These are phyloP conservation scores for Arthroderma sp. DNA, from an alignment of 2,329 filamentous ascomycete genomes.

Conservation along the genomic window DNA sequence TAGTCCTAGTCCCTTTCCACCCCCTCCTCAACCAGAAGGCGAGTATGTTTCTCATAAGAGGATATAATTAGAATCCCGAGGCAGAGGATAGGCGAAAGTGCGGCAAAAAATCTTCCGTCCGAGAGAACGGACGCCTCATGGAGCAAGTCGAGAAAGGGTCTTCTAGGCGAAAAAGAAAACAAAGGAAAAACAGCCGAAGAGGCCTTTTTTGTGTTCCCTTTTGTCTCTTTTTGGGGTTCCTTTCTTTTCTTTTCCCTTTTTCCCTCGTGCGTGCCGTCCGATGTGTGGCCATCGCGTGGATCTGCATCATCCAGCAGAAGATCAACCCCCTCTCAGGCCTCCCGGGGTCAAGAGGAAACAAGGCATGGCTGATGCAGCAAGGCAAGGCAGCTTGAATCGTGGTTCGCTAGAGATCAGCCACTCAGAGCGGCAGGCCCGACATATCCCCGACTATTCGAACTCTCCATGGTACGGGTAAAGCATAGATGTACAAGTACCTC, in stretches of 20 bases:
- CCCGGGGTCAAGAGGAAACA: background rate
- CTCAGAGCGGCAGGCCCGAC: background rate
- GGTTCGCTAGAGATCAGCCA: background rate
- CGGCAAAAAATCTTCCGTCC: slow-evolving; percentile 3
- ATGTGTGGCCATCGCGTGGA: slow-evolving; percentile 4
- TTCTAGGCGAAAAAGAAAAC: background rate
- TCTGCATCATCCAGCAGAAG: background rate
- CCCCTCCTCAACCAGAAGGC: background rate
- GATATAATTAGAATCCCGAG: slow-evolving; percentile 2
- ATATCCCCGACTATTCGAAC: background rate
- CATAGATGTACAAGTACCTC: background rate
- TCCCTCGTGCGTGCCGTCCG: background rate
- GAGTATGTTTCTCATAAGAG: background rate
- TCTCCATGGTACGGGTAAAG: background rate
- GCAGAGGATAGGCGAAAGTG: background rate
- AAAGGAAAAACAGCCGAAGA: background rate
- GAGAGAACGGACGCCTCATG: slow-evolving; percentile 5
- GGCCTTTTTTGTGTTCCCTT: background rate
- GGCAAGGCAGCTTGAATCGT: background rate
- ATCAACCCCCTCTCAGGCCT: background rate
- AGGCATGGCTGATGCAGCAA: background rate
- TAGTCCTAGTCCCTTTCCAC: background rate
- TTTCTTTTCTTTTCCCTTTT: background rate
- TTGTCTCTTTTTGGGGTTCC: background rate
- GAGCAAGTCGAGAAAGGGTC: background rate